Conservation (phyloP, 2,329 filamentous ascomycete genomes). For the Fusarium floridanum region DNA sequence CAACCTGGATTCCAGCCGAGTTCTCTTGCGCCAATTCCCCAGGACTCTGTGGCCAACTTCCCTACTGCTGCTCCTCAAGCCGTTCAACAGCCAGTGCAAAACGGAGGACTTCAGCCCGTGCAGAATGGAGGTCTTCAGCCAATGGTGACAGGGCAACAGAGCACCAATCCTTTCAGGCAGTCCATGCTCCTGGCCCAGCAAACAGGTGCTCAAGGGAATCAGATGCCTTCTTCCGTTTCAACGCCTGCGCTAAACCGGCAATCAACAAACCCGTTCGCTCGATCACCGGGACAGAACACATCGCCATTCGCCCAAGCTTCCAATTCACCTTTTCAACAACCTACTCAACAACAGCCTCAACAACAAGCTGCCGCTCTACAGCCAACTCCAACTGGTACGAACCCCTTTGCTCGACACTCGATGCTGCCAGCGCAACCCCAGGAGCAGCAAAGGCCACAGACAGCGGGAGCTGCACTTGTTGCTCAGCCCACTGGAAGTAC, state of each 20-base stretch:
- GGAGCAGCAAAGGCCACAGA: constrained; percentile 60
- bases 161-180: constrained; percentile 93
- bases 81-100: constrained; percentile 39
- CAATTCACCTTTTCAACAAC: constrained; percentile 60
- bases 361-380: constrained; percentile 59
- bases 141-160: constrained; percentile 52
- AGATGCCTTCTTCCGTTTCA: constrained; percentile 59
- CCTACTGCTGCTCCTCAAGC: constrained; percentile 50
- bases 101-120: constrained; percentile 37
- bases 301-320: constrained; percentile 51
- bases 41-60: constrained; percentile 59
- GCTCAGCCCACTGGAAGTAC: constrained; percentile 89
- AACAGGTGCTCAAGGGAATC: constrained; percentile 58
- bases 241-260: constrained; percentile 65
- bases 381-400: constrained; percentile 67
- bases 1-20: constrained; percentile 67
- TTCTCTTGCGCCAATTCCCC: constrained; percentile 68
- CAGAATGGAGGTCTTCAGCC: constrained; percentile 41
- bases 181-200: constrained; percentile 80
- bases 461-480: constrained; percentile 65
- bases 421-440: constrained; percentile 46
- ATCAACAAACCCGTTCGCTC: constrained; percentile 90
- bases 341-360: constrained; percentile 46
- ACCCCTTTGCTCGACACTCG: constrained; percentile 68
- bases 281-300: constrained; percentile 64